Percentiles rank a stretch among this genome's conserved stretches.
phyloP scores from a whole-genome alignment of 2,329 filamentous ascomycete species.

The Beauveria rudraprayagi region DNA sequence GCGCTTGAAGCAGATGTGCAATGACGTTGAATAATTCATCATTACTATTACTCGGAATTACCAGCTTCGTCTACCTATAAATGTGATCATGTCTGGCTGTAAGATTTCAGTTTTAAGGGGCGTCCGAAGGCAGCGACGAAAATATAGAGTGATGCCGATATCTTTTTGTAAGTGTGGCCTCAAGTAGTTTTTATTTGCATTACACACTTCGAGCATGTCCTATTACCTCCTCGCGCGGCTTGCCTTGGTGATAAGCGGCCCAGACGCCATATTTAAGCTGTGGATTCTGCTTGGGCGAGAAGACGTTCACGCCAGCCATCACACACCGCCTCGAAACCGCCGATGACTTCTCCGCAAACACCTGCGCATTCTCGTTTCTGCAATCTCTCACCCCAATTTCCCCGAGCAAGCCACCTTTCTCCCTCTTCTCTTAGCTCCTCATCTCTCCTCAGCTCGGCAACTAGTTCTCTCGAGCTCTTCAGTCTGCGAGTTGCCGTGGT shows the following conservation, averaged over 20 bases:
- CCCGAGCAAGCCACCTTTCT: constrained; percentile 69
- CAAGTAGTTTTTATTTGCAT: too few species aligned
- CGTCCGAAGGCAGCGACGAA: background rate
- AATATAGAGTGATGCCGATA: background rate
- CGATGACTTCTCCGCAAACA: constrained; percentile 80
- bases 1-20: too few species aligned
- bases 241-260: background rate
- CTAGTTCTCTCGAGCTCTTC: constrained; percentile 73
- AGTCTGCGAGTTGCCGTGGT: constrained; percentile 72
- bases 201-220: too few species aligned
- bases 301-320: constrained; percentile 73
- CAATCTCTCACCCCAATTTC: constrained; percentile 75
- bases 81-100: constrained; percentile 5
- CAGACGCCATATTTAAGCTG: constrained; percentile 22
- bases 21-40: background rate
- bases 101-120: background rate
- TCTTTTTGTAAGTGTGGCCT: background rate
- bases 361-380: constrained; percentile 70
- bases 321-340: constrained; percentile 87
- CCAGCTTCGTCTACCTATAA: background rate
- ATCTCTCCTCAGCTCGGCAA: constrained; percentile 77
- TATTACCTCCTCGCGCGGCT: background rate
- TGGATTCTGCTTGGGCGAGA: constrained; percentile 53
- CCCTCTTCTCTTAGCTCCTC: constrained; percentile 77
- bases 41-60: constrained; percentile 2